These are phyloP conservation scores for Penicillium bovifimosum DNA, from an alignment of 495 filamentous ascomycete genomes.

Conservation along the genomic window DNA sequence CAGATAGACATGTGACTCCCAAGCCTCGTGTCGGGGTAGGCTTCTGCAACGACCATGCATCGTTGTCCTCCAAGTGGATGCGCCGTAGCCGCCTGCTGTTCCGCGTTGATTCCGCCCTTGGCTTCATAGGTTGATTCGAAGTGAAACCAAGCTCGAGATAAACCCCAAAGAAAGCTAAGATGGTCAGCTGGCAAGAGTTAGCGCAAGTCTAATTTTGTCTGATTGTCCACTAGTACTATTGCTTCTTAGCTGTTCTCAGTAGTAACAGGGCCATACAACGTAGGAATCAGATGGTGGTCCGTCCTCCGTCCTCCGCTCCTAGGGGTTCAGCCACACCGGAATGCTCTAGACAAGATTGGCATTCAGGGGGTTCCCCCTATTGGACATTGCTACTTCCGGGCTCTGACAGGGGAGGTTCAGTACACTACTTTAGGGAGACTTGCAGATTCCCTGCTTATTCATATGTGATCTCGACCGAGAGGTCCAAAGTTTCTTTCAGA, in stretches of 20 bases:
- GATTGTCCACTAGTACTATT: not conserved
- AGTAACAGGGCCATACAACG: too few species aligned
- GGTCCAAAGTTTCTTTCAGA: slow-evolving; percentile 14
- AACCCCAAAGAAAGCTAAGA: not conserved
- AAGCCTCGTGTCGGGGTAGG: not conserved
- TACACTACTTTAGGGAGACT: not conserved
- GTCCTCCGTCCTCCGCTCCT: not conserved
- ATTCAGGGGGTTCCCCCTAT: slow-evolving; percentile 8
- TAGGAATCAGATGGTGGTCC: not conserved
- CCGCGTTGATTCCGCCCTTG: not conserved
- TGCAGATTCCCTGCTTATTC: not conserved
- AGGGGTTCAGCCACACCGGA: not conserved
- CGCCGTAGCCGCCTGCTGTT: slow-evolving; percentile 20
- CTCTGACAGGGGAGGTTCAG: slow-evolving; percentile 4
- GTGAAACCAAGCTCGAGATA: not conserved
- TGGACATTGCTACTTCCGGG: slow-evolving; percentile 10
- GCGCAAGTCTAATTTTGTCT: not conserved
- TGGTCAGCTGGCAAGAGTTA: not conserved
- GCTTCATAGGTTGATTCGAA: not conserved
- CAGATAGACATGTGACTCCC: not conserved
- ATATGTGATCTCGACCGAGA: slow-evolving; percentile 8
- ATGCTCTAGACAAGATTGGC: slow-evolving; percentile 5
- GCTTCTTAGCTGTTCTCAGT: not conserved
- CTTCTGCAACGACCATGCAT: slow-evolving; percentile 20
- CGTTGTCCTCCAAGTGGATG: slow-evolving; percentile 22